Evolutionary conservation across 2,329 filamentous ascomycete species (phyloP), one percentile per base, ranked within the genome.

Genomic region (Botrytis porri): DNA sequence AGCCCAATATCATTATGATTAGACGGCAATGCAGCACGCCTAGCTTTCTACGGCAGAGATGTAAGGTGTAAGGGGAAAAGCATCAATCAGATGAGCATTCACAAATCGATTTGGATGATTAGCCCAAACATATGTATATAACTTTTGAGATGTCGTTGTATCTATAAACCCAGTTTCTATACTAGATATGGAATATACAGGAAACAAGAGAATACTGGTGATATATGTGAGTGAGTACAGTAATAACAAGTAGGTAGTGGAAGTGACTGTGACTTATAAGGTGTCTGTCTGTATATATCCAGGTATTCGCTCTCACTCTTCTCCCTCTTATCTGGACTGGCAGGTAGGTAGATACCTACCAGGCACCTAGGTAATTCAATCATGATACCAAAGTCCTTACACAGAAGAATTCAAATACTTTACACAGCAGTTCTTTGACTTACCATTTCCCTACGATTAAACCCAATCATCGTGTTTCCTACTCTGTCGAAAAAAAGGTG

Each of bases 11-110:
- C 61, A 45, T 18, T 12, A 43, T 45, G 6, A 45, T 64, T 43
- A 63, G 61, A 62, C 60, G 37, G 37, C 60, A 62, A 62, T 62
- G 37, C 60, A 63, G 61, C 35, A 63, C 25, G 60, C 37, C 60
- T 62, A n/a, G 48, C 48, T 51, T 51, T 51, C 48, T 41, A 39
- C 16, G 60, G 60, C 60, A 41, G 14, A n/a, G 48, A 51, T 51
- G 48, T 51, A n/a, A n/a, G 48, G 48, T n/a, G n/a, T 1, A 35
- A 20, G 18, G 54, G 16, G 2, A 9, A 18, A 62, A 20, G 12
- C 22, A 62, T 62, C 37, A 41, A 63, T 63, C 60, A 41, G 25
- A 63, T 20, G 60, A 63, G 60, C 51, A 8, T 16, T 39, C 59
- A n/a, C 39, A 61, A 61, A 39, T 61, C 39, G 59, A 61, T 16